Evolutionary conservation across 139 green algal species (phyloP).

Genomic region (Trebouxia sp.): DNA sequence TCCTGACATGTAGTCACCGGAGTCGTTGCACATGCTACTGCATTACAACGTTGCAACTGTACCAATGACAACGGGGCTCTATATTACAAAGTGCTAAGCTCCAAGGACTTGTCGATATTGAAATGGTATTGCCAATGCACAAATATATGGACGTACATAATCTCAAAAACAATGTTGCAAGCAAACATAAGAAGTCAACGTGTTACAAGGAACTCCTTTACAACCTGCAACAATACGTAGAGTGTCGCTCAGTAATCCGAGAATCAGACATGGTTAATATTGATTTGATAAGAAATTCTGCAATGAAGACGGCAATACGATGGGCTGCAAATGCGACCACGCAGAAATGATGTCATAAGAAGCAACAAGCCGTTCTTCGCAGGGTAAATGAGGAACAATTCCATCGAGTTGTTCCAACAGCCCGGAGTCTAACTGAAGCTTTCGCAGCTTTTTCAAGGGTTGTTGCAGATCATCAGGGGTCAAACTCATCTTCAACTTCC

Average conservation of each 20-base stretch:
- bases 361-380: not conserved
- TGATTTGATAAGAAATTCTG: not conserved
- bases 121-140: conserved; percentile 4
- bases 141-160: not conserved
- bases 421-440: not conserved
- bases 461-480: conserved; percentile 1
- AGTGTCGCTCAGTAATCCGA: too few relatives aligned
- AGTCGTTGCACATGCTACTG: not conserved
- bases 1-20: not conserved
- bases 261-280: not conserved
- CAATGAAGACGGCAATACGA: not conserved
- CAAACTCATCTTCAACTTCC: conserved; percentile 4
- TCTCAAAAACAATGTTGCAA: not conserved
- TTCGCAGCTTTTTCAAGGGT: not conserved
- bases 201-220: not conserved
- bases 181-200: not conserved
- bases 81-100: not conserved
- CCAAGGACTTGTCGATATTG: conserved; percentile 3
- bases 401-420: not conserved
- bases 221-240: too few relatives aligned
- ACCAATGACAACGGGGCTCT: not conserved
- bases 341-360: not conserved
- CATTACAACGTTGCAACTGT: not conserved
- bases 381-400: not conserved
- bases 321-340: not conserved